Evolutionary conservation across 495 filamentous ascomycete genomes (phyloP).

Genomic region (Immersiella caudata): DNA sequence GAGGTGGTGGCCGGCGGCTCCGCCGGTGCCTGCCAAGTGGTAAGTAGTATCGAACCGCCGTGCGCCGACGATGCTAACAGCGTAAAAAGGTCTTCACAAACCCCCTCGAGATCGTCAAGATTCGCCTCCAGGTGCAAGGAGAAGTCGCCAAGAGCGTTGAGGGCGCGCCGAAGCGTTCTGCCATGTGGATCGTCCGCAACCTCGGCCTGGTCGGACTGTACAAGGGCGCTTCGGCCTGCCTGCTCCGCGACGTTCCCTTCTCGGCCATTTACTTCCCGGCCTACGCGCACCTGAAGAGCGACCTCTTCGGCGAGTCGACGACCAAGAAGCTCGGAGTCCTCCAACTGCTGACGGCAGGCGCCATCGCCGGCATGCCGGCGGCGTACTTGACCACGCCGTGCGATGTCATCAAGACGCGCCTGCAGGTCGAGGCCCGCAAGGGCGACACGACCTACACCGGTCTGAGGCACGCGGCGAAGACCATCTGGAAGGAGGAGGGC

Average conservation of each 20-base stretch:
- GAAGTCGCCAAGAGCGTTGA: slow-evolving; percentile 90
- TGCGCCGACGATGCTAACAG: not conserved
- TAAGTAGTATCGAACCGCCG: slow-evolving; percentile 53
- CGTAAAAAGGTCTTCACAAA: slow-evolving; percentile 84
- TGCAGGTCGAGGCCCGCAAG: slow-evolving; percentile 96
- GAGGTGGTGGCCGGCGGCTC: slow-evolving; percentile 88
- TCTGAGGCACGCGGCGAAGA: slow-evolving; percentile 82
- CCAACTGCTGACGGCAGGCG: slow-evolving; percentile 91
- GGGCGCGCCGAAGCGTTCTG: slow-evolving; percentile 80
- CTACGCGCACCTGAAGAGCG: slow-evolving; percentile 90
- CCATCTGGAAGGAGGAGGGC: slow-evolving; percentile 86
- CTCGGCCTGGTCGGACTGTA: slow-evolving; percentile 94
- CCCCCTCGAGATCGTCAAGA: slow-evolving; percentile 98
- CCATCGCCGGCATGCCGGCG: slow-evolving; percentile 97
- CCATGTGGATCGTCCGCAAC: slow-evolving; percentile 96
- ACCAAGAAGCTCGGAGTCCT: slow-evolving; percentile 88
- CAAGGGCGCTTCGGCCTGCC: slow-evolving; percentile 94
- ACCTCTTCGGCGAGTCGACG: slow-evolving; percentile 87
- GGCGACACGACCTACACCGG: slow-evolving; percentile 85
- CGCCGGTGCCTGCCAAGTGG: slow-evolving; percentile 94
- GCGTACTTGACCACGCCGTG: slow-evolving; percentile 97
- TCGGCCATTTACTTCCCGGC: slow-evolving; percentile 98
- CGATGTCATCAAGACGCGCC: slow-evolving; percentile 97
- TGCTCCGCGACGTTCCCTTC: slow-evolving; percentile 95
- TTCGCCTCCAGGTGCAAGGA: slow-evolving; percentile 95